Evolutionary conservation across 345 rosid genomes (phyloP).

Genomic region (Adansonia digitata): DNA sequence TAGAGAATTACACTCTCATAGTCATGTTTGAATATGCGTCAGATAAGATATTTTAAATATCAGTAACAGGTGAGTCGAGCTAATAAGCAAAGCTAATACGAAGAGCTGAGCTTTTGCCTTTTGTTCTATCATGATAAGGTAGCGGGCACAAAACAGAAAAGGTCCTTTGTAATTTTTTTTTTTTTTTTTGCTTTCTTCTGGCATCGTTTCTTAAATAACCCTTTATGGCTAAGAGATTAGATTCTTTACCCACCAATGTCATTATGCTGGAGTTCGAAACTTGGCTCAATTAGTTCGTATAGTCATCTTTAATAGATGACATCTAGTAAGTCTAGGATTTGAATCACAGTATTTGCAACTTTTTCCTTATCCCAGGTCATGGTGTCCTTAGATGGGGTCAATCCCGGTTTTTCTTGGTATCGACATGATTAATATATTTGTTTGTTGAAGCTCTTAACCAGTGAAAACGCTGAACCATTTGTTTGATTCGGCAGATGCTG

Average conservation of each 20-base stretch:
- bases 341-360: too few species aligned
- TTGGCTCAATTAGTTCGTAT: too few species aligned
- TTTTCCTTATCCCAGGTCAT: too few species aligned
- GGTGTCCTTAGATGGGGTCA: neutral
- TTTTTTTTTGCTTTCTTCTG: neutral
- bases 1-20: neutral
- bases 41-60: too few species aligned
- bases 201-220: neutral
- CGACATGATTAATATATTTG: neutral
- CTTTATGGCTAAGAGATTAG: neutral
- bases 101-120: neutral
- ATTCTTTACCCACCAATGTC: neutral
- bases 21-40: neutral
- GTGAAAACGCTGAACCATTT: neutral
- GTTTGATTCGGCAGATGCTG: conserved; percentile 42
- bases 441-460: neutral
- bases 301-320: too few species aligned
- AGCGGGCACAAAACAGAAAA: neutral
- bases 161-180: neutral
- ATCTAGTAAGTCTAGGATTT: too few species aligned
- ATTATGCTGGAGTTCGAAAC: neutral
- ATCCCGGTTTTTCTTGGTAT: neutral
- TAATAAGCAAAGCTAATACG: neutral
- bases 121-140: neutral
- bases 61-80: neutral